Evolutionary conservation across 345 rosid species (phyloP).

Genomic region (Dovyalis caffra): DNA sequence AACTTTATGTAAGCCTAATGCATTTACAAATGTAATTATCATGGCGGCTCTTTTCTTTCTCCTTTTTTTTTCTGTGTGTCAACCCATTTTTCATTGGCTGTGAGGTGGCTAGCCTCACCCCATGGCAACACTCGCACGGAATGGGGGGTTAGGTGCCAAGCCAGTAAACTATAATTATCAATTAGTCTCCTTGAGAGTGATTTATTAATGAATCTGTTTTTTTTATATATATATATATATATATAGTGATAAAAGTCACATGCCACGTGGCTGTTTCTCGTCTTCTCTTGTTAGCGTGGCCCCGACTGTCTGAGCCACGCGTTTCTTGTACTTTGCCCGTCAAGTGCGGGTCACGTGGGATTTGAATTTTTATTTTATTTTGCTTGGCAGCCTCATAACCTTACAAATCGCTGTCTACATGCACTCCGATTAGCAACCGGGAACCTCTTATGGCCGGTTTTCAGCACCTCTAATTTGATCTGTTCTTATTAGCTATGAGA

Average conservation of each 20-base stretch:
- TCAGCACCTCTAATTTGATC: neutral
- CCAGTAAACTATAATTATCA: no score
- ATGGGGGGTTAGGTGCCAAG: no score
- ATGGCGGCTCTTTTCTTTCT: no score
- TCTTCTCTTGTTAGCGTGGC: constrained; percentile 3
- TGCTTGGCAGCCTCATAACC: neutral
- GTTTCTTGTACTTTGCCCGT: constrained; percentile 31
- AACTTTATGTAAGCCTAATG: no score
- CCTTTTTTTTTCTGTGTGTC: no score
- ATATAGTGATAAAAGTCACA: neutral
- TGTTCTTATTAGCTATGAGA: no score
- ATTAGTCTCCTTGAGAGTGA: neutral
- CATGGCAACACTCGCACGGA: no score
- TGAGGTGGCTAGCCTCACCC: neutral
- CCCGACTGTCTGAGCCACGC: constrained; percentile 35
- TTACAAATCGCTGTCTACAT: neutral
- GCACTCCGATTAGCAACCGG: constrained; percentile 10
- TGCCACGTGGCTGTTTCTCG: neutral
- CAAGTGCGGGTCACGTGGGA: constrained; percentile 45
- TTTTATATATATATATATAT: no score
- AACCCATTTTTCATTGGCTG: neutral
- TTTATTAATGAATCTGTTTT: no score
- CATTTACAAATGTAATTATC: no score
- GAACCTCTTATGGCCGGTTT: constrained; percentile 22
- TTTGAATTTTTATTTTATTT: neutral